These are phyloP conservation scores for Pugionium cornutum DNA, from an alignment of 345 rosid genomes.

Conservation along the genomic window DNA sequence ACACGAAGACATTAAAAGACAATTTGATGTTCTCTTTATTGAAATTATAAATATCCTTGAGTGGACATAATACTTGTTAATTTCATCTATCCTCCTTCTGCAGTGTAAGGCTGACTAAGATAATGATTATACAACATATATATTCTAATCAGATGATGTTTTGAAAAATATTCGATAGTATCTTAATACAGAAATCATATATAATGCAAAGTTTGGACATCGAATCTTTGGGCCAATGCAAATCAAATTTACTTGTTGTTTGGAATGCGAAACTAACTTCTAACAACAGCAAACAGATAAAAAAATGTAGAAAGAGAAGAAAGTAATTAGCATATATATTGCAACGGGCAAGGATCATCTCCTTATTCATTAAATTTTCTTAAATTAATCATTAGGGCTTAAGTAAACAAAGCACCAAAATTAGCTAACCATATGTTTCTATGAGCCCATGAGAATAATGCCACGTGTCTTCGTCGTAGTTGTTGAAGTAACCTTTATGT, in stretches of 20 bases:
- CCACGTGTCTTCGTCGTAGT: slow-evolving; percentile 27
- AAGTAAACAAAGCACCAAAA: slow-evolving; percentile 32
- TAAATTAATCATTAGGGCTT: slow-evolving; percentile 6
- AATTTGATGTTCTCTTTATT: slow-evolving; percentile 26
- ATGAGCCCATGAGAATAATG: slow-evolving; percentile 20
- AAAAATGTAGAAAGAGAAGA: background rate
- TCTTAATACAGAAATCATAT: too few relatives aligned
- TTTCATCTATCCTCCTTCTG: slow-evolving; percentile 27
- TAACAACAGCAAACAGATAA: too few relatives aligned
- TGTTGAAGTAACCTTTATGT: slow-evolving; percentile 5
- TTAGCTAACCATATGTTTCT: slow-evolving; percentile 35
- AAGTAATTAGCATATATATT: slow-evolving; percentile 8
- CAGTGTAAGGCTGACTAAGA: slow-evolving; percentile 31
- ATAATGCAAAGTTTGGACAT: too few relatives aligned
- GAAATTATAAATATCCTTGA: slow-evolving; percentile 12
- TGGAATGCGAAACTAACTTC: too few relatives aligned
- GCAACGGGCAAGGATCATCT: slow-evolving; percentile 16
- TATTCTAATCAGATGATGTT: slow-evolving; percentile 24
- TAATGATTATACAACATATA: slow-evolving; percentile 13
- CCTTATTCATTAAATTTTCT: background rate
- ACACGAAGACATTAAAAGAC: slow-evolving; percentile 23
- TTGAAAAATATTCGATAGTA: too few relatives aligned
- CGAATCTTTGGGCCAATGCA: too few relatives aligned
- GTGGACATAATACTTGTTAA: slow-evolving; percentile 22
- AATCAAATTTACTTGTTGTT: too few relatives aligned